Evolutionary conservation across 2,329 filamentous ascomycete genomes (phyloP), one percentile per base, ranked within the genome.

Genomic region (Colletotrichum brevisporum): DNA sequence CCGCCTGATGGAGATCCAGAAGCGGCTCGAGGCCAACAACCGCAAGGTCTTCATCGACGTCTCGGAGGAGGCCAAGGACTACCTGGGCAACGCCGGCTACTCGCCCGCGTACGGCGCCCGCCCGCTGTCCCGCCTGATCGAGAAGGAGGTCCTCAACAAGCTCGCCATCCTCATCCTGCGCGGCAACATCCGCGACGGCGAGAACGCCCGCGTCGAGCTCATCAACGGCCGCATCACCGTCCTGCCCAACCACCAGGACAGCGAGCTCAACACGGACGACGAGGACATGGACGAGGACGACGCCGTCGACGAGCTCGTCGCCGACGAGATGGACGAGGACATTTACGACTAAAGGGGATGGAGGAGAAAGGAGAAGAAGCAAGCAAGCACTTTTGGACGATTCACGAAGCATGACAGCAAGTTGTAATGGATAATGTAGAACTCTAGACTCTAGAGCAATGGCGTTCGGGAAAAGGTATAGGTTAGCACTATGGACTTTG

Each of bases 101-200:
- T 97, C 94, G 15, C 96, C 96, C 1, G 94, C 94, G 1, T 99
- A 99, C 76, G 96, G 96, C 80, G 96, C 96, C 48, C 89, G 96
- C 67, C 96, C 96, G 43, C 84, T 99, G 24, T 90, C 92, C 18
- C 89, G 96, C 61, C 89, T 99, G 69, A 98, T 99, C 74, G 96
- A 99, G 85, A 96, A 96, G 83, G 96, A 99, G 81, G 94, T 99
- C 3, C 90, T 99, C 76, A 99, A 99, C 82, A 91, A 91, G 57
- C 85, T 99, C 72, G 96, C 96, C 2, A 93, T 99, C 48, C 88
- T 98, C 72, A 97, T 99, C 72, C 86, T 99, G 26, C 89, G 94
- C 72, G 94, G 94, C 72, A 90, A 89, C 63, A 91, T 99, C 78
- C 89, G 88, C 74, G 95, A 99, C 73, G 95, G 95, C 51, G 96